These are phyloP conservation scores for Globisporangium nagaii DNA, from an alignment of 352 stramenopile species.

Conservation along the genomic window DNA sequence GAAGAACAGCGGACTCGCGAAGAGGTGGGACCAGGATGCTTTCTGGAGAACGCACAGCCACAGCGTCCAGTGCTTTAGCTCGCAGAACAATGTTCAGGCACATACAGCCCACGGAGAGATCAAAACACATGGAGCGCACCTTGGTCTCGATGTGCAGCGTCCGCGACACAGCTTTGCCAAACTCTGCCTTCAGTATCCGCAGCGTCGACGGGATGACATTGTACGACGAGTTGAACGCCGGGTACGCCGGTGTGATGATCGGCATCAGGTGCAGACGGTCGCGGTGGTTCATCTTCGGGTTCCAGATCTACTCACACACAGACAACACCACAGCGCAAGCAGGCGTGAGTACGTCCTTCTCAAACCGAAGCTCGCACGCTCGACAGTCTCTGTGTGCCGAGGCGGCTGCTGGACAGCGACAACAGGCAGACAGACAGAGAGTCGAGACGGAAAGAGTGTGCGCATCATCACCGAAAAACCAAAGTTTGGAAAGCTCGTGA, in stretches of 20 bases:
- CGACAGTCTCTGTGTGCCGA: too few relatives aligned
- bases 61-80: too few relatives aligned
- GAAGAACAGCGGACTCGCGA: conserved; percentile 61
- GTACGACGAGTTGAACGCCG: conserved; percentile 97
- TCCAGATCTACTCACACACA: conserved; percentile 67
- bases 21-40: conserved; percentile 76
- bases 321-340: conserved; percentile 3
- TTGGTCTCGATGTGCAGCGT: conserved; percentile 82
- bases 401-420: background rate
- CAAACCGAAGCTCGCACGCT: background rate
- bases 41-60: conserved; percentile 39
- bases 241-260: conserved; percentile 98
- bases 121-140: too few relatives aligned
- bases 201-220: conserved; percentile 93
- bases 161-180: conserved; percentile 53
- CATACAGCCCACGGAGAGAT: too few relatives aligned
- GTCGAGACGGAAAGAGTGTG: too few relatives aligned
- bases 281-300: conserved; percentile 73
- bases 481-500: conserved; percentile 43
- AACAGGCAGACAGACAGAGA: background rate
- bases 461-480: conserved; percentile 52
- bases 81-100: too few relatives aligned
- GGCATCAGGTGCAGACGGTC: conserved; percentile 96
- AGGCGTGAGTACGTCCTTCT: background rate
- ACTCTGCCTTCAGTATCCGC: conserved; percentile 88